Evolutionary conservation across 106 monocot genomes (phyloP), one percentile per base, ranked within the genome.

Genomic region (Apostasia ramifera): DNA sequence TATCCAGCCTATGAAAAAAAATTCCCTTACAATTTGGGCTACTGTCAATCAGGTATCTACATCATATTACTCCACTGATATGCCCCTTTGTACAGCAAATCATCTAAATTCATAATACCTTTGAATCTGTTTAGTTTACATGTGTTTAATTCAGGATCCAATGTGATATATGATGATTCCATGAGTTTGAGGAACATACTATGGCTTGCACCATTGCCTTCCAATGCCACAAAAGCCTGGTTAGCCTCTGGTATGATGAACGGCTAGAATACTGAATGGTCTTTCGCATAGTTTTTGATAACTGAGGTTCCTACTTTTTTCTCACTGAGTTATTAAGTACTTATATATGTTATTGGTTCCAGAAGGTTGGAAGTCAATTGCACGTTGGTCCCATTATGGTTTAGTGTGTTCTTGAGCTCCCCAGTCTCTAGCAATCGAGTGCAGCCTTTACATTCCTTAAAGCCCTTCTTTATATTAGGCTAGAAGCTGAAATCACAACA

Each of bases 111-210:
- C 57, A 6, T 26, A 26, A 26, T 26, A 26, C 26, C 26, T 9
- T 46, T 66, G 48, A 11, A 47, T 46, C 9, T 66, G 5, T 2
- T n/a, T 42, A 11, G 44, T 42, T 43, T 46, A 13, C 40, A 39
- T 52, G 14, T 38, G 0, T 54, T 37, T 37, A 8, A 70, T 68
- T 74, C 80, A 97, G 97, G 89, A 71, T 97, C 97, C 44, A 80
- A 78, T 75, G 79, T 90, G 45, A 49, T 38, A 2, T 97, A 89
- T 73, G 92, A 92, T 73, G 89, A 87, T 83, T 85, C 85, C n/a
- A 92, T 97, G 61, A 97, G 92, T 77, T 74, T 97, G 39, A 70
- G 97, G 61, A 97, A 97, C 69, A 90, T 97, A 55, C 74, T 97
- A 11, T 97, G 97, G 97, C 73, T 97, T 46, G 97, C 97, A 53